Evolutionary conservation across 106 monocot genomes (phyloP), one percentile per base, ranked within the genome.

Genomic region (Dendrobium nobile): DNA sequence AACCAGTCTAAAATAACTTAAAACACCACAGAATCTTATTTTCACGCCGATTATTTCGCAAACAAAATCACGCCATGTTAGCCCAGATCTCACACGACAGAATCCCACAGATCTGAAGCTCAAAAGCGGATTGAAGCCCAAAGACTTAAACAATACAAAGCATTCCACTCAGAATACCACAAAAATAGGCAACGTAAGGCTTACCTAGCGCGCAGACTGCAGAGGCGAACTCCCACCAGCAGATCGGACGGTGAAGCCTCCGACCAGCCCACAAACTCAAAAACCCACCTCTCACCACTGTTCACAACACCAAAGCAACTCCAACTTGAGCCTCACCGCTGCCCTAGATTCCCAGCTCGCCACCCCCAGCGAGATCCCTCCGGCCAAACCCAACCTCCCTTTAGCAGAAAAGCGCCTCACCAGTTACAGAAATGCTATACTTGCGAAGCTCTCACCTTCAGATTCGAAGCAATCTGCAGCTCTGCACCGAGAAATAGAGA

Each of bases 401-500:
- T 4, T 27, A 0, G 26, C 47, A 22, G 26, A 4, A 24, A 76
- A 76, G 13, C 1, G 9, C 76, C 47, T 48, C 2, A 27, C 40
- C 24, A 15, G 48, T 47, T 7, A 27, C 17, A 44, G 4, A 20
- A 74, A 41, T 74, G 74, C 74, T 43, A 20, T 42, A 44, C 74
- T 42, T 44, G 4, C 26, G 26, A 4, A 15, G 19, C 76, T 27
- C 48, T 48, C 76, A 44, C 76, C 20, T 8, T 48, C 48, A 27
- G 47, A 76, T 76, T 76, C 76, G 76, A 76, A 76, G 26, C 70
- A 76, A 48, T 76, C 16, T 20, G 47, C 48, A 76, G 47, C 47
- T 76, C 76, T 13, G 17, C 26, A 7, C 75, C 44, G 22, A 28
- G 20, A 73, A 42, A 19, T 22, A 7, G 44, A 43, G 44, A 19